A percentile compares a stretch with the other conserved stretches of the same genome.
phyloP scores from a whole-genome alignment of 2,329 filamentous ascomycete genomes.

The Neocatenulostroma microsporum region DNA sequence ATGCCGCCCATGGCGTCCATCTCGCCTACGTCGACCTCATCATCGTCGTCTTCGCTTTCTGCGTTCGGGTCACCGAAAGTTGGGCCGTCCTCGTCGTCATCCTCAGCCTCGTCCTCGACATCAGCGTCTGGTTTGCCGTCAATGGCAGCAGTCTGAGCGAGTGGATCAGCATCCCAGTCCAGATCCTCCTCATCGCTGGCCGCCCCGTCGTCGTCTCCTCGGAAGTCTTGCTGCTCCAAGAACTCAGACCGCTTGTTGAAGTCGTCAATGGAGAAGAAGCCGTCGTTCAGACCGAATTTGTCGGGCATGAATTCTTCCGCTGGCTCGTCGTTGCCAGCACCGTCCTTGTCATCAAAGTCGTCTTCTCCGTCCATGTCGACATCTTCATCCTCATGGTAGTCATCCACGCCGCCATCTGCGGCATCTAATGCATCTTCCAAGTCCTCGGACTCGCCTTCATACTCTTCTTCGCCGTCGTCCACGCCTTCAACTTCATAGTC shows the following conservation, averaged over 20 bases:
- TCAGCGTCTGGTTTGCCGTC: conserved; percentile 23
- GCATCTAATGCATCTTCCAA: conserved; percentile 29
- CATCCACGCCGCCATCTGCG: conserved; percentile 28
- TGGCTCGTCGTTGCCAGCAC: conserved; percentile 43
- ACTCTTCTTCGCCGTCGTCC: conserved; percentile 32
- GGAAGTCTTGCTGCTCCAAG: conserved; percentile 76
- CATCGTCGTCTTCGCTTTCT: conserved; percentile 57
- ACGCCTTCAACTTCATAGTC: conserved; percentile 29
- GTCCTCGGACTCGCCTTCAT: conserved; percentile 25
- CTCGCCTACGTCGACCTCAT: conserved; percentile 50
- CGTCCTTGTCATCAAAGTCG: conserved; percentile 33
- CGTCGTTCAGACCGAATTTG: conserved; percentile 82
- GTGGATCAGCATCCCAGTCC: conserved; percentile 77
- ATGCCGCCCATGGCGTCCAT: conserved; percentile 46
- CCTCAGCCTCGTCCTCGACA: conserved; percentile 47
- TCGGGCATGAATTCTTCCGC: conserved; percentile 59
- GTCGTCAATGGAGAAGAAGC: conserved; percentile 94
- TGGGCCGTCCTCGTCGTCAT: conserved; percentile 67
- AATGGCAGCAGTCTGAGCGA: conserved; percentile 35
- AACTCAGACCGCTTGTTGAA: conserved; percentile 93
- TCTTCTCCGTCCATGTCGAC: conserved; percentile 29
- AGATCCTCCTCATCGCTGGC: conserved; percentile 79
- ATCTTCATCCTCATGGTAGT: conserved; percentile 31
- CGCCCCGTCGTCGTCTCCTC: conserved; percentile 65
- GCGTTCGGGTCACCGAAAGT: conserved; percentile 78